A percentile compares a stretch with the other conserved stretches of the same genome.
These are phyloP conservation scores for Collybia nuda DNA, from an alignment of 768 basidiomycete genomes.

Conservation along the genomic window DNA sequence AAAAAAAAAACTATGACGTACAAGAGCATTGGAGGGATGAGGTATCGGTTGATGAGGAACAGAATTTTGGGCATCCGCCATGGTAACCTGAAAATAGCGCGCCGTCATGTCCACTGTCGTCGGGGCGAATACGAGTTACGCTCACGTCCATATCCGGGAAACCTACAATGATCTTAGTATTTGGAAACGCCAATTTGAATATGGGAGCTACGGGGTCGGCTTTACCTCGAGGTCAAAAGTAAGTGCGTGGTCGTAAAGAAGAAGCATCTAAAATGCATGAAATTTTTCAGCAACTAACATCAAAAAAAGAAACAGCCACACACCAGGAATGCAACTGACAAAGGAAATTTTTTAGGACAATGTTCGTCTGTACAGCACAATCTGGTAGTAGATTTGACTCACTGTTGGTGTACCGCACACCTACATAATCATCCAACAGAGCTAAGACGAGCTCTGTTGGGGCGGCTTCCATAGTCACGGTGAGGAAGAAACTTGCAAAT, in stretches of 20 bases:
- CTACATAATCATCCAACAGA: constrained; percentile 1
- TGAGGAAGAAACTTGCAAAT: too few species aligned
- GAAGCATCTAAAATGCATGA: constrained; percentile 12
- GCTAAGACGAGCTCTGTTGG: background rate
- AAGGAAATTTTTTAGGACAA: background rate
- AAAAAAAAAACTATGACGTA: constrained; percentile 11
- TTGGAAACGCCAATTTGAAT: background rate
- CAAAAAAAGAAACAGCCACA: too few species aligned
- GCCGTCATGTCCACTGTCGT: too few species aligned
- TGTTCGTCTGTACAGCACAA: background rate
- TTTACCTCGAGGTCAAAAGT: constrained; percentile 23
- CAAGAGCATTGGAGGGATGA: constrained; percentile 26
- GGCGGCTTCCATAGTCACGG: background rate
- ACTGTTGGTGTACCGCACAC: constrained; percentile 11
- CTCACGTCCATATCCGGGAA: constrained; percentile 21
- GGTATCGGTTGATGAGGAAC: constrained; percentile 26
- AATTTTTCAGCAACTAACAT: background rate
- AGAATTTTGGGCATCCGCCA: constrained; percentile 26
- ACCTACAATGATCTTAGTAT: constrained; percentile 8
- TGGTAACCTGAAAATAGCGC: constrained; percentile 13
- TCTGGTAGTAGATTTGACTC: background rate
- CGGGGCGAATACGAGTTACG: background rate
- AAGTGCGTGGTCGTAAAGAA: constrained; percentile 24
- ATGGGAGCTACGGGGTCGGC: background rate
- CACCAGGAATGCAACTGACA: constrained; percentile 17